Evolutionary conservation across 352 stramenopile genomes (phyloP), one percentile per base, ranked within the genome.

Genomic region (Phytophthora vignae): DNA sequence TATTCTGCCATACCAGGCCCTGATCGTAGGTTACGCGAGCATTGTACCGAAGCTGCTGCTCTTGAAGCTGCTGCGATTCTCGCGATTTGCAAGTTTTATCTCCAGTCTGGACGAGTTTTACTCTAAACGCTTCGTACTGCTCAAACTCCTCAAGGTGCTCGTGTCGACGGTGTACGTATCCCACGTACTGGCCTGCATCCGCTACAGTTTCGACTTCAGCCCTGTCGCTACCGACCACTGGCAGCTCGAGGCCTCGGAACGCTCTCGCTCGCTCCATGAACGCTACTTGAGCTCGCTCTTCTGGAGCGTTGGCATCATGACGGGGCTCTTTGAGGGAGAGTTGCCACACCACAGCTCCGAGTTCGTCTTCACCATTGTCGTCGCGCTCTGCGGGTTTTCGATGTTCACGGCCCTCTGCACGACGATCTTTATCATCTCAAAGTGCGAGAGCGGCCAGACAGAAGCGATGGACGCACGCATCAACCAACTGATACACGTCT

Each of bases 71-170:
- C 27, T 88, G 8, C 76, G 84, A 0, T 71, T 72, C 12, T 53
- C 50, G 22, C 73, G 74, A 17, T 46, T 89, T 14, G 71, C 68
- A 3, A 74, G 68, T n/a, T 84, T 83, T 52, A 64, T 90, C 14
- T 56, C 67, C 0, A 78, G 69, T 50, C 63, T 91, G 38, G 84
- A 91, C 31, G 73, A 81, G 8, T 61, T 90, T 36, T 85, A 90
- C 44, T 76, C 84, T 11, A 83, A 78, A 27, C 75, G 84, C 21
- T 91, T 91, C 44, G 75, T 80, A 3, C 3, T 73, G 6, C 21
- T 88, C 53, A 85, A 83, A 52, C 61, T 83, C 0, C 27, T 60
- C 25, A 83, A 83, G 52, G 63, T 90, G 31, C 19, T 91, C 4
- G 54, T 87, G 7, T 61, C 70, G 1, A 85, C 78, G 2, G 55